phyloP scores from a whole-genome alignment of 2,329 filamentous ascomycete species.

The Trichoderma atroviride region DNA sequence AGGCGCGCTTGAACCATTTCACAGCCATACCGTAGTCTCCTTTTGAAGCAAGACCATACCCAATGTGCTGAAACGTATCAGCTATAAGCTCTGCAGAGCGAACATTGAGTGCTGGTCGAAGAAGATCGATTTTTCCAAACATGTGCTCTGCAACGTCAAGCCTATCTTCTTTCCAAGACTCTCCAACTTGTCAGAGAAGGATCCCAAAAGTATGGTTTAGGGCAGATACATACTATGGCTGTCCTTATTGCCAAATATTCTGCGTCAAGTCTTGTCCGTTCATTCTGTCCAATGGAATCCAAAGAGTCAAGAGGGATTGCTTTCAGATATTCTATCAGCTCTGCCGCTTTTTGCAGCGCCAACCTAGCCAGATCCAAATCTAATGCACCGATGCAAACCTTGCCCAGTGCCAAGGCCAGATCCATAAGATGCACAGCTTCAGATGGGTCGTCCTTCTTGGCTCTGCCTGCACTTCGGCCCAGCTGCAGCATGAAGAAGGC shows the following conservation, averaged over 20 bases:
- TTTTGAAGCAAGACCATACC: conserved; percentile 58
- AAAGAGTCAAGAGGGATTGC: neutral
- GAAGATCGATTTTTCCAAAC: conserved; percentile 61
- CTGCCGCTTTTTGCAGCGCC: conserved; percentile 65
- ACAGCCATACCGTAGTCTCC: conserved; percentile 58
- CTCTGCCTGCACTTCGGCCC: conserved; percentile 45
- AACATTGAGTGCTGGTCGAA: conserved; percentile 47
- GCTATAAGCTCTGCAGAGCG: conserved; percentile 62
- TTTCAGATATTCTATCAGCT: conserved; percentile 47
- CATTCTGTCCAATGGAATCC: neutral
- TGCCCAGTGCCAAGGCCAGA: conserved; percentile 69
- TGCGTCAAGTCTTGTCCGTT: conserved; percentile 47
- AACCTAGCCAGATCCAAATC: conserved; percentile 61
- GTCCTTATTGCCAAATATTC: conserved; percentile 70
- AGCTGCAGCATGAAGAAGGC: conserved; percentile 70
- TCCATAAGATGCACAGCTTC: conserved; percentile 63
- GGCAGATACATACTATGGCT: conserved; percentile 57
- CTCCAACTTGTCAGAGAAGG: conserved; percentile 28
- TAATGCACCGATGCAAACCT: conserved; percentile 49
- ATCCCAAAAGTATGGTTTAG: neutral
- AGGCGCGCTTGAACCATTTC: conserved; percentile 74
- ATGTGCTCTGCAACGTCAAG: conserved; percentile 79
- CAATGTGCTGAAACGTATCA: conserved; percentile 73
- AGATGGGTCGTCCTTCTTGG: conserved; percentile 34
- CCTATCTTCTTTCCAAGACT: conserved; percentile 76